phyloP scores from a whole-genome alignment of 106 monocot genomes.

The Acanthochlamys bracteata region DNA sequence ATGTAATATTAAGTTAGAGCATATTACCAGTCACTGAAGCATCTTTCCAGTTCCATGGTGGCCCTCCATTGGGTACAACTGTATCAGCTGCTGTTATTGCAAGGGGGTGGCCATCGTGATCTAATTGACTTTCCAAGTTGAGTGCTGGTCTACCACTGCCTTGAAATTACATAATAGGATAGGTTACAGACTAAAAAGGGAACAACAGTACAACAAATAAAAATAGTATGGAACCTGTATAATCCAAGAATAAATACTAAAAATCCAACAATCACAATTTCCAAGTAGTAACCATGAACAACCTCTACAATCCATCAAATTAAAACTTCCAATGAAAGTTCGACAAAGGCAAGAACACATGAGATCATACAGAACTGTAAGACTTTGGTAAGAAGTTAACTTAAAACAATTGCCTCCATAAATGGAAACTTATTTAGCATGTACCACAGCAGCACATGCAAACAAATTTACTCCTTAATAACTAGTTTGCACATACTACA shows the following conservation, averaged over 20 bases:
- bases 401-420: too few relatives aligned
- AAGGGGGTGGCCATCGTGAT: conserved; percentile 70
- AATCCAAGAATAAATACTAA: background rate
- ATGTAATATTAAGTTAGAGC: background rate
- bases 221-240: background rate
- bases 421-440: too few relatives aligned
- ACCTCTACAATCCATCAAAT: too few relatives aligned
- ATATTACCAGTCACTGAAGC: conserved; percentile 59
- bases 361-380: too few relatives aligned
- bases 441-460: too few relatives aligned
- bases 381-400: too few relatives aligned
- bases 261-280: background rate
- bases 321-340: too few relatives aligned
- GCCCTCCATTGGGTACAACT: conserved; percentile 54
- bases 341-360: too few relatives aligned
- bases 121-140: conserved; percentile 66
- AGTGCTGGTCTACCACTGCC: conserved; percentile 66
- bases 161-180: conserved; percentile 16
- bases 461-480: too few relatives aligned
- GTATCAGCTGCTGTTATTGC: conserved; percentile 82
- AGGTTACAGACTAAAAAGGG: background rate
- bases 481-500: too few relatives aligned
- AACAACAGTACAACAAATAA: background rate
- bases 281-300: background rate
- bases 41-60: conserved; percentile 98